Evolutionary conservation across 164 flowering plant species (phyloP).

Genomic region (Platanus orientalis): DNA sequence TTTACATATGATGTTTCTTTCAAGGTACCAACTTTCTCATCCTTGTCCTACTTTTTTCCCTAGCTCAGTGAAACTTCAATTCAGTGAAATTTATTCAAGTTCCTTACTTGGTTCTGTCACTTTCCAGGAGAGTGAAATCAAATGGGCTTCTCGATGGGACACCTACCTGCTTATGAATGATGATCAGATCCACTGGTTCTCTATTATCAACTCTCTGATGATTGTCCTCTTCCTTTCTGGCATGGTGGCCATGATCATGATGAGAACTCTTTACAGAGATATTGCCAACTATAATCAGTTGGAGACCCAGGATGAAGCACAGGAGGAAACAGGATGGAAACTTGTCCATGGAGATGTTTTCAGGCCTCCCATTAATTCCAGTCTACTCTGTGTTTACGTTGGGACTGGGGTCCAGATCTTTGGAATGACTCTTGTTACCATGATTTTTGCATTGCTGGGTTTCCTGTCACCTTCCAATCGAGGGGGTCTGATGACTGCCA

Average conservation of each 20-base stretch:
- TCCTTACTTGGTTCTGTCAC: not conserved
- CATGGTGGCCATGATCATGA: conserved; percentile 37
- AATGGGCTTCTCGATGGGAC: conserved; percentile 58
- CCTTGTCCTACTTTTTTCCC: not conserved
- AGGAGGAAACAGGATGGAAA: conserved; percentile 29
- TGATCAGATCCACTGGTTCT: conserved; percentile 46
- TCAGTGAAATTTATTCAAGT: too few relatives aligned
- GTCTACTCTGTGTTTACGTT: conserved; percentile 40
- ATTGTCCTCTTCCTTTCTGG: conserved; percentile 36
- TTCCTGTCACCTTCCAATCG: conserved; percentile 45
- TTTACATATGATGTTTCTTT: conserved; percentile 49
- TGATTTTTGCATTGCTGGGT: conserved; percentile 47
- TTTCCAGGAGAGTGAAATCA: conserved; percentile 41
- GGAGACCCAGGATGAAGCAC: conserved; percentile 2
- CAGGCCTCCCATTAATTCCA: conserved; percentile 9
- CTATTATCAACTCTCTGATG: conserved; percentile 47
- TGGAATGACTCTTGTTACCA: conserved; percentile 49
- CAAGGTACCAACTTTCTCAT: conserved; percentile 25
- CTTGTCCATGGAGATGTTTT: conserved; percentile 46
- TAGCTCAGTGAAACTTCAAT: too few relatives aligned
- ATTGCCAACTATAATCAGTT: conserved; percentile 41
- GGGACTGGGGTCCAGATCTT: conserved; percentile 49
- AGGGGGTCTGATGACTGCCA: conserved; percentile 44
- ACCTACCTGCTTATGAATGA: conserved; percentile 42
- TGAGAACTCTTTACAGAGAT: conserved; percentile 47